Evolutionary conservation across 108 stramenopile species (phyloP).

Genomic region (Conticribra weissflogii): DNA sequence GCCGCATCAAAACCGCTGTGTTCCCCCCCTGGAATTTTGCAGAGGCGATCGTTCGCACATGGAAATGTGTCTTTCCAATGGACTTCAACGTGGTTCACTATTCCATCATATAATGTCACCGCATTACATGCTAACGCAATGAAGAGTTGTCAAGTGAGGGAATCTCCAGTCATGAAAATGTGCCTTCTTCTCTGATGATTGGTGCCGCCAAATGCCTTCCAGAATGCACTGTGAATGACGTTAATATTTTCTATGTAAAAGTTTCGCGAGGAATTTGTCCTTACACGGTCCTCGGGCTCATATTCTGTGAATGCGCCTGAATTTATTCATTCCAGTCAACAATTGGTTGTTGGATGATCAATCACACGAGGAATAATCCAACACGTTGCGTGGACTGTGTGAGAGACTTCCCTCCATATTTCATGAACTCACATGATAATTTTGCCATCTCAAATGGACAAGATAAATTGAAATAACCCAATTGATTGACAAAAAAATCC

Average conservation of each 20-base stretch:
- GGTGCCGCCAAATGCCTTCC: background rate
- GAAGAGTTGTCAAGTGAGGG: slow-evolving; percentile 30
- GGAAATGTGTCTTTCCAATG: slow-evolving; percentile 25
- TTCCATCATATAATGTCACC: background rate
- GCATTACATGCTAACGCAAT: slow-evolving; percentile 36
- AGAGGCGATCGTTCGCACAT: background rate
- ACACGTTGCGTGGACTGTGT: too few relatives aligned
- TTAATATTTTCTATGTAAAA: slow-evolving; percentile 12
- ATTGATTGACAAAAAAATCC: too few relatives aligned
- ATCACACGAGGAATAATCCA: background rate
- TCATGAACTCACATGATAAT: slow-evolving; percentile 13
- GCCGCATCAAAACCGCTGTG: slow-evolving; percentile 35
- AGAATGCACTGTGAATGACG: slow-evolving; percentile 4
- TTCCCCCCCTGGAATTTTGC: background rate
- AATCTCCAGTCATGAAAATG: slow-evolving; percentile 28
- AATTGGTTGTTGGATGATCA: background rate
- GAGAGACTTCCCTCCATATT: too few relatives aligned
- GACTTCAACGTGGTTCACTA: slow-evolving; percentile 8
- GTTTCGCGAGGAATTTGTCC: slow-evolving; percentile 11
- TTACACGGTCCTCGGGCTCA: background rate
- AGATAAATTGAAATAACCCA: slow-evolving; percentile 29
- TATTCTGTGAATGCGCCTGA: background rate
- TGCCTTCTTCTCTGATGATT: slow-evolving; percentile 7
- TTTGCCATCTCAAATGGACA: slow-evolving; percentile 39
- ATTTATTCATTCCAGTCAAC: too few relatives aligned